Evolutionary conservation across 805 yeast species (phyloP).

Genomic region (Suhomyces kilbournensis): DNA sequence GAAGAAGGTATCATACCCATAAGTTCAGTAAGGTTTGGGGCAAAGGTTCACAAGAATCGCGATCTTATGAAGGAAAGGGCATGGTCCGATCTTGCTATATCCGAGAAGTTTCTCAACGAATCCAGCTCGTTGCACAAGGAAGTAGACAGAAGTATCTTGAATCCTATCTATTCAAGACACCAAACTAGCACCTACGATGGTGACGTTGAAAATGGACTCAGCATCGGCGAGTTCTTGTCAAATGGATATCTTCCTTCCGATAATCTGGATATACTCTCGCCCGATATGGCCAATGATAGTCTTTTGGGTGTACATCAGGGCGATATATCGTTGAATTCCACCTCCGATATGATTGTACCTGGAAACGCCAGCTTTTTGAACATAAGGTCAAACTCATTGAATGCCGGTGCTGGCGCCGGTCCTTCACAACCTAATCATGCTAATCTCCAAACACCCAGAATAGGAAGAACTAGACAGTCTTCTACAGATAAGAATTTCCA

Average conservation of each 20-base stretch:
- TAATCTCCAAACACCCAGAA: constrained; percentile 37
- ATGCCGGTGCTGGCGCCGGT: constrained; percentile 5
- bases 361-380: constrained; percentile 26
- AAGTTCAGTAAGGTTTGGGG: constrained; percentile 35
- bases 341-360: constrained; percentile 23
- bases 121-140: constrained; percentile 14
- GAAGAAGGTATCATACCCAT: constrained; percentile 38
- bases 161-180: constrained; percentile 21
- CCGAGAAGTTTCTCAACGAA: constrained; percentile 25
- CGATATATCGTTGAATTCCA: constrained; percentile 33
- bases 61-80: constrained; percentile 25
- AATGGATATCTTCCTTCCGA: constrained; percentile 23
- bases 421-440: constrained; percentile 8
- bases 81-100: constrained; percentile 35
- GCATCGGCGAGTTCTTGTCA: constrained; percentile 32
- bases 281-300: constrained; percentile 24
- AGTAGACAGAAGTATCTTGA: constrained; percentile 32
- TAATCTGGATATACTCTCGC: constrained; percentile 12
- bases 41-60: constrained; percentile 35
- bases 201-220: constrained; percentile 14
- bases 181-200: constrained; percentile 12
- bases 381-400: constrained; percentile 15
- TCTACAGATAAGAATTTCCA: constrained; percentile 39
- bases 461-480: constrained; percentile 36
- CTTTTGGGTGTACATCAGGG: constrained; percentile 25